Percentiles rank a stretch among this genome's conserved stretches.
Evolutionary conservation across 2,329 filamentous ascomycete species (phyloP).

Genomic region (Aspergillus terreus): DNA sequence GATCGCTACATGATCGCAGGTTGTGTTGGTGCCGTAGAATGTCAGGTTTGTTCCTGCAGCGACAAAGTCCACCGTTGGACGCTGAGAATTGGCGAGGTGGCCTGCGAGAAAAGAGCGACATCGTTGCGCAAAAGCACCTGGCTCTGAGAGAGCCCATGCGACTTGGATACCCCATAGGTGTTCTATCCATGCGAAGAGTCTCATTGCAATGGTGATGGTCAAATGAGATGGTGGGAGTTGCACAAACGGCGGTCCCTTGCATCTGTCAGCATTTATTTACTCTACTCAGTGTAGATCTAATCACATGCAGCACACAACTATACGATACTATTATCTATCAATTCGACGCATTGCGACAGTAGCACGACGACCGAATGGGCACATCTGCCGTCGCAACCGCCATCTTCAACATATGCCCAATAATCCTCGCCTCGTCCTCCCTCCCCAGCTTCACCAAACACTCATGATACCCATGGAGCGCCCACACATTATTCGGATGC

Average conservation of each 20-base stretch:
- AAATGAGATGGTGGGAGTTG: not conserved
- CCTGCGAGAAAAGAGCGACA: not conserved
- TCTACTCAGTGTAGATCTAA: no score
- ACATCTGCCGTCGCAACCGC: slow-evolving; percentile 59
- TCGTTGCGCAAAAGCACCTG: not conserved
- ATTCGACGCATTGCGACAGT: slow-evolving; percentile 38
- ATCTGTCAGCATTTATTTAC: not conserved
- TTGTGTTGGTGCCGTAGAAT: not conserved
- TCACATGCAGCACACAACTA: not conserved
- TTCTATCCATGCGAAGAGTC: not conserved
- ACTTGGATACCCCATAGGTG: not conserved
- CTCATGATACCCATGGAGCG: slow-evolving; percentile 69
- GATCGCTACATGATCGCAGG: not conserved
- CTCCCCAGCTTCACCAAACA: slow-evolving; percentile 58
- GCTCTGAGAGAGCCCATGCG: not conserved
- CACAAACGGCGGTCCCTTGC: not conserved
- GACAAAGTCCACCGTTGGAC: not conserved
- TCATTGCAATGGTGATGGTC: not conserved
- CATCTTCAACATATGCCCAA: slow-evolving; percentile 49
- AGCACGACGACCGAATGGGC: slow-evolving; percentile 56
- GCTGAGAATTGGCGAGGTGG: not conserved
- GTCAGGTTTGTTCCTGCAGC: not conserved
- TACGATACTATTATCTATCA: not conserved
- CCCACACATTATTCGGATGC: slow-evolving; percentile 73
- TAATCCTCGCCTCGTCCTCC: slow-evolving; percentile 44